Evolutionary conservation across 805 yeast species (phyloP), one percentile per base, ranked within the genome.

Genomic region (Yamadazyma olivae): DNA sequence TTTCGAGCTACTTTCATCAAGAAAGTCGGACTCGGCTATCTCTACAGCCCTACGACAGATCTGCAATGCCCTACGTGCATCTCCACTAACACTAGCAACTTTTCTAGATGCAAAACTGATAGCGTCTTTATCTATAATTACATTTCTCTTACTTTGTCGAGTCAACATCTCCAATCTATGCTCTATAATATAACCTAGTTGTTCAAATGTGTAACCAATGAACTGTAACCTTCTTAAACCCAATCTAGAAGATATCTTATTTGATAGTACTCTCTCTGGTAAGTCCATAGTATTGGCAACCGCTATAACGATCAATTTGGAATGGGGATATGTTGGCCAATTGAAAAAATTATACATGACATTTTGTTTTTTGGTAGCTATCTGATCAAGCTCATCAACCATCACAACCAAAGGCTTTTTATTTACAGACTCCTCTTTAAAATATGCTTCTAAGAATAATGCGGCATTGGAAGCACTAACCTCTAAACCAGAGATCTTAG

Each of bases 271-370:
- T 35, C 96, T 69, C 55, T 93, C 99, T 0, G 99, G 98, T 32
- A 93, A 64, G 63, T 93, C 98, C 96, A 93, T 89, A 0, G 97
- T 90, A 57, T 93, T 93, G 3, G 98, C 97, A 20, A 93, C 89
- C 0, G 98, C 97, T 27, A 93, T 71, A 2, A 93, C 95, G 33
- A 93, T 77, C 33, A 93, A 66, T 49, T 81, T 81, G 4, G 98
- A 89, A 45, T 79, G 68, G 9, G 75, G 66, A 50, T 86, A 79
- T 0, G 95, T 79, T 4, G 99, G 96, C 99, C 99, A 93, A 60
- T 93, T 93, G 71, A 93, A 89, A 54, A 93, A 88, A 57, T 93
- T 93, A 64, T 93, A 93, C 83, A 91, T 81, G 23, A 91, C 90
- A 30, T 79, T 77, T 54, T 88, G 96, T 39, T 79, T 81, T 36